Evolutionary conservation across 345 rosid species (phyloP), one percentile per base, ranked within the genome.

Genomic region (Sapria himalayana): DNA sequence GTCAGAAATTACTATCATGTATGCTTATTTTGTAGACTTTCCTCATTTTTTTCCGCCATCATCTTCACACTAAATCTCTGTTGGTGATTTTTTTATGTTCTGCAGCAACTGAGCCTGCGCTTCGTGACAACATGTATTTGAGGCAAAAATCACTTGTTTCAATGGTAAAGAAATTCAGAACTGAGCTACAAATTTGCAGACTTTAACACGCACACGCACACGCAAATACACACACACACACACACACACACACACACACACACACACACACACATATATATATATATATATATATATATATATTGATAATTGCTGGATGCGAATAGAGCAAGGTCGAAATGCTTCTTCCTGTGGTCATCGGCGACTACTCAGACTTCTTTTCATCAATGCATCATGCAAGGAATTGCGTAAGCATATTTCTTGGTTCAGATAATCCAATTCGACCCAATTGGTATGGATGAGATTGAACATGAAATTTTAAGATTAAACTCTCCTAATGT

Each of bases 351-450:
- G 50, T 71, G 51, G 78, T 50, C 25, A 77, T 89, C 44, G 98
- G 95, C 45, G 98, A 89, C 62, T 89, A 89, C 45, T 69, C 95
- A 0, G 98, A 89, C 60, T 89, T 89, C 70, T 89, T 74, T 66
- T 73, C 93, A 39, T 82, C 95, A 19, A 63, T 70, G 81, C 75
- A 89, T 64, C 98, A 89, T 24, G 85, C 93, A 1, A 89, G 71
- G 74, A 82, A 89, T 43, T 89, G 98, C 13, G 93, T 93, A 3
- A 65, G 67, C 19, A 89, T 82, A 32, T 82, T 89, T 49, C 93
- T 85, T 2, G 95, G 98, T 22, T 86, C 93, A 14, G 50, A 74
- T 64, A 77, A 69, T 44, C 63, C 95, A 20, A 66, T 89, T 16
- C 55, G 60, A 20, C 64, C 64, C 22, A 89, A 89, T 48, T 89